Base-by-base conservation (phyloP, 2,329 filamentous ascomycete genomes). In the Bimuria novae-zelandiae region DNA sequence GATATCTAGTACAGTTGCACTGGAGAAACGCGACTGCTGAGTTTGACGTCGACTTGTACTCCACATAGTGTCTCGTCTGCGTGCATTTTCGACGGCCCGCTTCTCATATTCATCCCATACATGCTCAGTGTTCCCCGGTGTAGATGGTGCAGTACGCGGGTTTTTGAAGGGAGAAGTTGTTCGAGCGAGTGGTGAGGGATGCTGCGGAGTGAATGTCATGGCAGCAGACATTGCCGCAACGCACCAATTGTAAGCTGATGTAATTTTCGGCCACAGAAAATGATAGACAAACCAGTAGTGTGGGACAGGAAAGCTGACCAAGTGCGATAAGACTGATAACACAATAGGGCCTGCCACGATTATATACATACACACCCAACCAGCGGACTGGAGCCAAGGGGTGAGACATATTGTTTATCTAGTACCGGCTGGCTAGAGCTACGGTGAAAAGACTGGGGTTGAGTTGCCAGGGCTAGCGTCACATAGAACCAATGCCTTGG, bases 61-160 rank as follows among this genome's bases (percentile, higher is more conserved):
- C 22, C 16, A 49, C 14, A 43, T 54, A 11, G 42, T 55, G 10
- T 72, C 67, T 52, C 69, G 63, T 52, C 55, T 63, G 50, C 49
- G 69, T 49, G 62, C 68, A 36, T 67, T 69, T 46, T 72, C 68
- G 14, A 67, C 49, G 8, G 70, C 70, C 33, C 57, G 57, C 51
- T 53, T 67, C 51, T 73, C 71, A 35, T 69, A 71, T 47, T 69
- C 65, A 29, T 74, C 70, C 70, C 68, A 72, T n/a, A 69, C 40
- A 47, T 67, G 62, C 27, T 63, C 68, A 12, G 71, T 71, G 23
- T 61, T 64, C 17, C 55, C 52, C 16, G 66, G 67, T 25, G 64
- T 68, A 32, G 54, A 64, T 40, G 60, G 63, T 30, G 69, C 57
- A 47, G 69, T 57, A 30, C 61, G 60, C 44, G 63, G 63, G 35